Conservation (phyloP, 2,329 filamentous ascomycete species). For the Remersonia thermophila region DNA sequence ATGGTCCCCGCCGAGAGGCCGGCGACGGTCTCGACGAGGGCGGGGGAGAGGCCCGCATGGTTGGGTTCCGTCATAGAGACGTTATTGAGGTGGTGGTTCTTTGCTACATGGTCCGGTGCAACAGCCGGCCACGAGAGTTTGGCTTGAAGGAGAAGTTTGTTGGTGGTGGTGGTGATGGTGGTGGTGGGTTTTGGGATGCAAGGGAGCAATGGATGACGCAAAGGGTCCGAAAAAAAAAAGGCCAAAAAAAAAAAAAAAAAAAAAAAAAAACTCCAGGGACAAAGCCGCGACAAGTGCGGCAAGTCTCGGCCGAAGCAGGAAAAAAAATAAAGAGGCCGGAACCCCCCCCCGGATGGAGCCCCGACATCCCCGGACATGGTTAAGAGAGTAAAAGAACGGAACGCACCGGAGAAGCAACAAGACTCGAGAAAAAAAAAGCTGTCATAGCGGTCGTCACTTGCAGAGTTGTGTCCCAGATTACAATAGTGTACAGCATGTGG, state of each 20-base stretch:
- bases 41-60: slow-evolving; percentile 56
- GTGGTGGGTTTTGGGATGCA: background rate
- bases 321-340: no score
- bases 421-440: no score
- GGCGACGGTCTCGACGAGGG: slow-evolving; percentile 73
- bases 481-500: background rate
- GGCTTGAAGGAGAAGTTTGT: slow-evolving; percentile 1
- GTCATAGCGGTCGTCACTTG: no score
- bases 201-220: slow-evolving; percentile 6
- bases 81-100: background rate
- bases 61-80: slow-evolving; percentile 35
- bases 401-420: no score
- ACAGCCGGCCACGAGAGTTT: background rate
- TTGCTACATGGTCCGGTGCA: slow-evolving; percentile 13
- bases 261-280: slow-evolving; percentile 3
- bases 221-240: slow-evolving; percentile 5
- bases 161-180: slow-evolving; percentile 2
- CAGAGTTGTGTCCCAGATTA: no score
- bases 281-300: background rate
- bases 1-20: slow-evolving; percentile 81
- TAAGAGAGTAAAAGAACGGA: no score
- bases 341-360: no score
- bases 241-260: slow-evolving; percentile 6
- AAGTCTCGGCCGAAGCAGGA: slow-evolving; percentile 9
- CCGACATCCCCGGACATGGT: no score